phyloP scores from a whole-genome alignment of 2,329 filamentous ascomycete genomes.

The Calonectria naviculata region DNA sequence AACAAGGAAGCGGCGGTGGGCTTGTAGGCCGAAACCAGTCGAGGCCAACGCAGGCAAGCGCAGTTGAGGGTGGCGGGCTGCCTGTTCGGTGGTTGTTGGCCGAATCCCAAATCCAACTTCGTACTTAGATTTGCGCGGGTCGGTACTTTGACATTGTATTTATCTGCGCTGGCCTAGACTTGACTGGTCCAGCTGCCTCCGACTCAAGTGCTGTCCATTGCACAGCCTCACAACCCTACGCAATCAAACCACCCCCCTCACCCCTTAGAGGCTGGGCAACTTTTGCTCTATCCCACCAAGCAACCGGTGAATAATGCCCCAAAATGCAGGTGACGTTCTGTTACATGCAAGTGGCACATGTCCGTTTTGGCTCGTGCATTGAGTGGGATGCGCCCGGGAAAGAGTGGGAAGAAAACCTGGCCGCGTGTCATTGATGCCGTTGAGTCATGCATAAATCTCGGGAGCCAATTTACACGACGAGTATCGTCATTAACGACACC shows the following conservation, averaged over 20 bases:
- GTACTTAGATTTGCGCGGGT: not conserved
- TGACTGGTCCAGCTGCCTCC: not conserved
- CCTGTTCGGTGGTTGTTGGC: not conserved
- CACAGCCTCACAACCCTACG: conserved; percentile 43
- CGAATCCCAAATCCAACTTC: not conserved
- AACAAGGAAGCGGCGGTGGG: not conserved
- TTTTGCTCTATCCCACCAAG: conserved; percentile 2
- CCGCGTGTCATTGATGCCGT: conserved; percentile 14
- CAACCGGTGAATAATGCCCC: not conserved
- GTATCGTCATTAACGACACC: not conserved
- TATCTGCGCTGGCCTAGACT: not conserved
- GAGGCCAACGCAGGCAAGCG: not conserved
- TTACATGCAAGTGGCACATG: conserved; percentile 3
- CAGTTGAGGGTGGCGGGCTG: not conserved
- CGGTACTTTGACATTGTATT: not conserved
- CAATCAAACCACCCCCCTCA: conserved; percentile 38
- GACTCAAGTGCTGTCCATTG: conserved; percentile 19
- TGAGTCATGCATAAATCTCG: conserved; percentile 13
- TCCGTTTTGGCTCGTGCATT: not conserved
- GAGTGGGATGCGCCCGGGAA: not conserved
- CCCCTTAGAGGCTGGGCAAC: conserved; percentile 13
- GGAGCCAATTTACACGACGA: conserved; percentile 16
- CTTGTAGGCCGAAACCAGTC: not conserved
- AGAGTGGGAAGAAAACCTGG: not conserved
- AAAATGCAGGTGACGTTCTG: conserved; percentile 6